phyloP scores from a whole-genome alignment of 1,284 basidiomycete genomes.

The Ustilago trichophora region DNA sequence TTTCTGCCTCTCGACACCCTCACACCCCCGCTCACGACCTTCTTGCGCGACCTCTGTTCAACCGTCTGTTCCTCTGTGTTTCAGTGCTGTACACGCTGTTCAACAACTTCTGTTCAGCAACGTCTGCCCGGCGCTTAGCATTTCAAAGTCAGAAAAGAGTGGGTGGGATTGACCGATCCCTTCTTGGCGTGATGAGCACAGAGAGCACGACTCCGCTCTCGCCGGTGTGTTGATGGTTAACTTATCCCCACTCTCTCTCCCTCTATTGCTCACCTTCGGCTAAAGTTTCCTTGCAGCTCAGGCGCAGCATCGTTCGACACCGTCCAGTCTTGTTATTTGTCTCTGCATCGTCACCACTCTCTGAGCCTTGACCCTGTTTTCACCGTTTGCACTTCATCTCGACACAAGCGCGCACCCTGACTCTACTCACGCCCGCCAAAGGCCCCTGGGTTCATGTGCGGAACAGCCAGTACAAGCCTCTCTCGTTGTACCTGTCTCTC shows the following conservation, averaged over 20 bases:
- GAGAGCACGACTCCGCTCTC: constrained; percentile 5
- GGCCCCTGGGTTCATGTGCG: constrained; percentile 3
- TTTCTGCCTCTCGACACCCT: background rate
- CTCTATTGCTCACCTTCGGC: constrained; percentile 13
- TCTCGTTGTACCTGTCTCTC: background rate
- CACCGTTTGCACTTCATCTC: constrained; percentile 7
- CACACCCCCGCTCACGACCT: too few species aligned
- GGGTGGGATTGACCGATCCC: too few species aligned
- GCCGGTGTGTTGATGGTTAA: constrained; percentile 6
- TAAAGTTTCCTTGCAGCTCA: constrained; percentile 31
- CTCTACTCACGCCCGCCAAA: background rate
- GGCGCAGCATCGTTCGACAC: constrained; percentile 25
- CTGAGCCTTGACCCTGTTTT: background rate
- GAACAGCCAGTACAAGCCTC: background rate
- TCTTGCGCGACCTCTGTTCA: background rate
- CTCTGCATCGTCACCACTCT: background rate
- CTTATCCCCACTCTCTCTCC: background rate
- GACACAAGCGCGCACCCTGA: background rate
- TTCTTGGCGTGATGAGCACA: too few species aligned
- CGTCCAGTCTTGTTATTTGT: background rate
- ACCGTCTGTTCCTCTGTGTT: background rate
- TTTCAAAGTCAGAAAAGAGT: constrained; percentile 1
- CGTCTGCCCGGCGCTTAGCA: background rate
- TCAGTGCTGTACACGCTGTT: background rate
- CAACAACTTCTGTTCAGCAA: too few species aligned